These are phyloP conservation scores for Scutellaria galericulata DNA, from an alignment of 257 asterid species.

Conservation along the genomic window DNA sequence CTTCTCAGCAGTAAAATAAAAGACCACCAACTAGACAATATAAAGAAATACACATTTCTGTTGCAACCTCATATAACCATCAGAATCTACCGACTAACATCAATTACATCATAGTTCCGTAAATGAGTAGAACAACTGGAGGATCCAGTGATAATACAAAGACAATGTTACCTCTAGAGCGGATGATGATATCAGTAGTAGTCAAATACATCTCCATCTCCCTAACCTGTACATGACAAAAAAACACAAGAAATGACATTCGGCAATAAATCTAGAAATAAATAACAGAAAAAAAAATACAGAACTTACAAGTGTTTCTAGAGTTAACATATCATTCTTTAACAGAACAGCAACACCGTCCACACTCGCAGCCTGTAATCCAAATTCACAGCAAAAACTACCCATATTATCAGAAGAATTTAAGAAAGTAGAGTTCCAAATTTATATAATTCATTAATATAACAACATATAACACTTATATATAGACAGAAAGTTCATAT, in stretches of 20 bases:
- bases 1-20: constrained; percentile 20
- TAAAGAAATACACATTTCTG: background rate
- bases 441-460: too few relatives aligned
- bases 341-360: constrained; percentile 63
- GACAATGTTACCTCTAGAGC: constrained; percentile 69
- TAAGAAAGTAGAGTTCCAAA: background rate
- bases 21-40: background rate
- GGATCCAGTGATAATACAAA: background rate
- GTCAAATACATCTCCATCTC: constrained; percentile 97
- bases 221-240: constrained; percentile 58
- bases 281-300: background rate
- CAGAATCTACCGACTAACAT: background rate
- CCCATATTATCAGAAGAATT: background rate
- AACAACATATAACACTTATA: too few relatives aligned
- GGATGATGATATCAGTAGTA: constrained; percentile 71
- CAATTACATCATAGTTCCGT: background rate
- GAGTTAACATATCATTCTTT: constrained; percentile 61
- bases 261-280: background rate
- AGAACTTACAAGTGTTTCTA: constrained; percentile 67
- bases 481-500: background rate
- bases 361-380: constrained; percentile 67
- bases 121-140: background rate
- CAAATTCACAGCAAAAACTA: constrained; percentile 32
- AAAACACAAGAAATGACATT: background rate
- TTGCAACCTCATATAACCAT: constrained; percentile 21